Percentiles rank a stretch among this genome's conserved stretches.
Evolutionary conservation across 768 basidiomycete species (phyloP).

Genomic region (Tylopilus vinaceipallidus): DNA sequence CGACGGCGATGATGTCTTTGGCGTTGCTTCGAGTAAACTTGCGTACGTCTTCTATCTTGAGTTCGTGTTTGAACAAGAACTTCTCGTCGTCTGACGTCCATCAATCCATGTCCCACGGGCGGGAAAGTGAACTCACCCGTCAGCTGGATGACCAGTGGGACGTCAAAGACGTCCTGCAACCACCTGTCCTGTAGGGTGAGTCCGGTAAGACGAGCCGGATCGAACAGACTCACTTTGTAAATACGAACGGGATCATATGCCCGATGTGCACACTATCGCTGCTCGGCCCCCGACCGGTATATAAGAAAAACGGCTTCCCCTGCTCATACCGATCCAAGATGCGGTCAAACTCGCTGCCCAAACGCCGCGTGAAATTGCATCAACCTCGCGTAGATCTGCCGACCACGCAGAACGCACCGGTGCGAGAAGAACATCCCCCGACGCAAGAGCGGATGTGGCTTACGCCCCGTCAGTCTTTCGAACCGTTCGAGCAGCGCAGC

Average conservation of each 20-base stretch:
- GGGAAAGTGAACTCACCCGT: too few relatives aligned
- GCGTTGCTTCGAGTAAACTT: slow-evolving; percentile 83
- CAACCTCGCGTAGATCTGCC: too few relatives aligned
- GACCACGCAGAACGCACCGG: slow-evolving; percentile 63
- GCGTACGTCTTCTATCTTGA: slow-evolving; percentile 86
- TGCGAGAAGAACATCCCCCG: slow-evolving; percentile 98
- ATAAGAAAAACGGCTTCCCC: slow-evolving; percentile 95
- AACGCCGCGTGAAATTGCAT: too few relatives aligned
- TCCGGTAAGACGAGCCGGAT: neutral
- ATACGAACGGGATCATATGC: slow-evolving; percentile 95
- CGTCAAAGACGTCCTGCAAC: slow-evolving; percentile 95
- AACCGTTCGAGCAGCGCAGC: slow-evolving; percentile 79
- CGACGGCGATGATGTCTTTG: slow-evolving; percentile 95
- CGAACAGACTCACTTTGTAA: slow-evolving; percentile 75
- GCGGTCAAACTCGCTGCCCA: slow-evolving; percentile 79
- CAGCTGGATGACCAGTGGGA: slow-evolving; percentile 91
- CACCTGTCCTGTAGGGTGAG: slow-evolving; percentile 55
- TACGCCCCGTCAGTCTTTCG: slow-evolving; percentile 84
- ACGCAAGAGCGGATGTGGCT: slow-evolving; percentile 84
- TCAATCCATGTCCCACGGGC: too few relatives aligned
- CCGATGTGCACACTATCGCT: slow-evolving; percentile 98
- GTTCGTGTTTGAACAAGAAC: slow-evolving; percentile 94
- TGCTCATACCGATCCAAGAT: slow-evolving; percentile 96
- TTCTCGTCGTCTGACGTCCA: slow-evolving; percentile 98
- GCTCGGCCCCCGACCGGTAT: slow-evolving; percentile 95